Evolutionary conservation across 1,139 yeast genomes (phyloP), one percentile per base, ranked within the genome.

Genomic region (Lodderomyces elongisporus): DNA sequence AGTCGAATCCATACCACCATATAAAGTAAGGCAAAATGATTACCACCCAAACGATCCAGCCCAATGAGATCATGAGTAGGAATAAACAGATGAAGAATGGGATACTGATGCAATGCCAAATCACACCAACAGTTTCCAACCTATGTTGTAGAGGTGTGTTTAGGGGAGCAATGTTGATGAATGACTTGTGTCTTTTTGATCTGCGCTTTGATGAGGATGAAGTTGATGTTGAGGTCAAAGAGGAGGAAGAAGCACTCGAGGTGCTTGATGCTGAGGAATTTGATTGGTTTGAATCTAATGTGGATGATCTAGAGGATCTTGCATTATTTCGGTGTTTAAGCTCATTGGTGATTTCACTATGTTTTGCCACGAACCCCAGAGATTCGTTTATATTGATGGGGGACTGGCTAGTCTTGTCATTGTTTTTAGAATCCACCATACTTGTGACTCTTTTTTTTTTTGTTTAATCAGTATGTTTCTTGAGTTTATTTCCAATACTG

Each of bases 101-200:
- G 28, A 89, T 79, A 3, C 85, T 70, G 17, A 85, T 66, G 3
- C 84, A 77, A 55, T 88, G 96, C 78, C 85, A 76, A 4, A 85
- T 68, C 14, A 89, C 77, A 1, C 80, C 80, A 4, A 81, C 49
- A 1, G 91, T 85, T 49, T 87, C 83, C 21, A 82, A 52, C 33
- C 95, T 59, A 42, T 82, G 66, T 15, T 59, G 49, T 36, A 76
- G 44, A 1, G 89, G 85, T 1, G 78, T 73, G 25, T 61, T 56
- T 29, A 77, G 48, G 0, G 84, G 82, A 0, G 82, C 77, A 35
- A 68, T 51, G 40, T 67, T 54, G 30, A 66, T 37, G 21, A 47
- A 41, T 22, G 43, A 37, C n/a, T 38, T 35, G 16, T 31, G 35
- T 13, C 33, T 33, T 33, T 33, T 36, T 5, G 6, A 25, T 25